Evolutionary conservation across 2,329 filamentous ascomycete genomes (phyloP), one percentile per base, ranked within the genome.

Genomic region (Fusarium metavorans): DNA sequence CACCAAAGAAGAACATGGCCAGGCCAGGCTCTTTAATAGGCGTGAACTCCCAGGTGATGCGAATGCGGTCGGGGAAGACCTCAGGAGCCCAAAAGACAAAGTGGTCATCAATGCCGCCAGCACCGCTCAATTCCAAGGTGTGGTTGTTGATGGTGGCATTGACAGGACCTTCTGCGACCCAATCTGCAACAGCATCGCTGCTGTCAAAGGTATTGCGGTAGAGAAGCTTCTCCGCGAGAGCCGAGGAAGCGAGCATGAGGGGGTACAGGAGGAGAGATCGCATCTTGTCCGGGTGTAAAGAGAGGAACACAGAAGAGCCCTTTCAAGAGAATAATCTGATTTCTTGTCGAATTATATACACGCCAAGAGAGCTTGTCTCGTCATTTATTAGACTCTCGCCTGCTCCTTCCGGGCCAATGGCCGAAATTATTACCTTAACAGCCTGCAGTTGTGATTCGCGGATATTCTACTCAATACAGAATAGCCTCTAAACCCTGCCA

Each of bases 1-100:
- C 74, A n/a, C 76, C 76, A 11, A 78, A 76, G 64, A 78, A 78
- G 10, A 78, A 73, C 35, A 78, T 78, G 11, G 76, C 76, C 0
- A 78, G 30, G 2, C 76, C 76, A 0, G 76, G 76, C 1, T 78
- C 76, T 4, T 70, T 10, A 10, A 77, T 35, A 1, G 76, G 60
- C 0, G 67, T 70, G 6, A 78, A 78, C 14, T 78, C 76, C 76
- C 76, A 78, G 3, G 72, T 76, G 14, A 78, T 69, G 7, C 76
- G 76, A 50, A 78, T 77, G 20, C 70, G 68, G 0, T 78, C 76
- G 6, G 76, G 76, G 1, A 78, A 78, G 3, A 69, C 73, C 37
- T 77, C 64, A 1, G 76, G 76, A 2, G 72, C 68, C 76, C 76
- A 78, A 57, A 66, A 76, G 14, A 78, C 72, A 30, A 78, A 78